Evolutionary conservation across 2,329 filamentous ascomycete species (phyloP), one percentile per base, ranked within the genome.

Genomic region (Epichloe festucae): DNA sequence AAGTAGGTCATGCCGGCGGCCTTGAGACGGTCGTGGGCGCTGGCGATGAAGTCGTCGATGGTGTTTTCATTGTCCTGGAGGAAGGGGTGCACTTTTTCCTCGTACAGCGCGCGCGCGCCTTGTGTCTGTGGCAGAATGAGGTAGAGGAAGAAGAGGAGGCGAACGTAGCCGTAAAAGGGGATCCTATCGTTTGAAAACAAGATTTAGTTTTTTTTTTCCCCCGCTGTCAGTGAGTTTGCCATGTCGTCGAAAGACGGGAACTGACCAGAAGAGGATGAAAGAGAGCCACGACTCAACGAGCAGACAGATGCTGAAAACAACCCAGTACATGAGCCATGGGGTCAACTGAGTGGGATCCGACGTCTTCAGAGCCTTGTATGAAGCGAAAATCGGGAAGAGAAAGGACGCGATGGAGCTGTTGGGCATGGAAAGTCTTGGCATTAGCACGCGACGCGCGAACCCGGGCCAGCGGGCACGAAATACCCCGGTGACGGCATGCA

Each of bases 251-350:
- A 11, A 31, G 7, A 11, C 31, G 3, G 8, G 19, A 19, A 62
- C 71, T 49, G 70, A 84, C 85, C 89, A 97, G 66, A 78, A 78
- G 46, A 97, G 78, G 63, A 97, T 83, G 71, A 91, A 95, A 61
- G 84, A 81, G 52, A 86, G 82, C 80, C 89, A 95, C 46, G 85
- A 90, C 72, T 97, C 93, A 68, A 83, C 80, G 55, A 93, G 79
- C 52, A 90, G 76, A 60, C 84, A 81, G 66, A 87, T 84, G 55
- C 87, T 87, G 57, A 96, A 79, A 23, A 95, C 89, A 54, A 95
- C 89, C 86, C 91, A 98, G 78, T 97, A 98, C 86, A 97, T 97
- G 58, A 97, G 80, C 93, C 93, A 98, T 83, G 91, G 91, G 57
- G 88, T 88, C 54, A 96, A 78, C 65, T 94, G 83, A 39, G 88